Evolutionary conservation across 805 yeast species (phyloP).

Genomic region (Candida incommunis): DNA sequence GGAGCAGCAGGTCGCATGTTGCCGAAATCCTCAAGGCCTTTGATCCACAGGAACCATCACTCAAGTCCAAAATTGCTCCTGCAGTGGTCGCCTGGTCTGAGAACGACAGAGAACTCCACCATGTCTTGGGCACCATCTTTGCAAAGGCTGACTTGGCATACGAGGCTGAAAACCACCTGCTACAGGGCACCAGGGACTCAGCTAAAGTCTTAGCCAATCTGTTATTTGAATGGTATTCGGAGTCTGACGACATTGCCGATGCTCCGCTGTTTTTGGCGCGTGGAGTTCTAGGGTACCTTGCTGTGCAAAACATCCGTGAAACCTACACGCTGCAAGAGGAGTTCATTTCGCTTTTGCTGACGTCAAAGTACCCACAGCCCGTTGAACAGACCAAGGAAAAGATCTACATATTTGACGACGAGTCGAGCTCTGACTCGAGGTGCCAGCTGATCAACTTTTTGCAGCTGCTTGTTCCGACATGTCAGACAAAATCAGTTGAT

Average conservation of each 20-base stretch:
- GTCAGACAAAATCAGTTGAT: constrained; percentile 38
- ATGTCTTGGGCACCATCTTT: constrained; percentile 56
- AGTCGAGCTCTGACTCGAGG: constrained; percentile 19
- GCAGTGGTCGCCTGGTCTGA: constrained; percentile 52
- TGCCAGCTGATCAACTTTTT: constrained; percentile 42
- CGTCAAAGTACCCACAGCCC: constrained; percentile 7
- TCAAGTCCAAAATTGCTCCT: constrained; percentile 46
- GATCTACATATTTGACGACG: constrained; percentile 26
- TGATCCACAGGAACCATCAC: constrained; percentile 41
- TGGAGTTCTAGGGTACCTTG: constrained; percentile 61
- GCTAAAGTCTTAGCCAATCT: constrained; percentile 32
- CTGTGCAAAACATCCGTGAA: constrained; percentile 50
- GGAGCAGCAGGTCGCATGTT: constrained; percentile 32
- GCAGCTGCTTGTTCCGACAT: constrained; percentile 47
- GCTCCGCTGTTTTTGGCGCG: constrained; percentile 30
- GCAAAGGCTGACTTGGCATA: constrained; percentile 32
- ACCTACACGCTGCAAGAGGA: constrained; percentile 29
- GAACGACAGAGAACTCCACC: constrained; percentile 69
- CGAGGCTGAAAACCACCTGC: constrained; percentile 60
- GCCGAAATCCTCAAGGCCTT: constrained; percentile 28
- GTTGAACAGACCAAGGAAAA: constrained; percentile 19
- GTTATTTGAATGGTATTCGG: constrained; percentile 33
- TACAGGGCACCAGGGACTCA: constrained; percentile 47
- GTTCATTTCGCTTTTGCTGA: constrained; percentile 24
- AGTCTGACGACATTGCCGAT: constrained; percentile 15